A percentile compares a stretch with the other conserved stretches of the same genome.
These are phyloP conservation scores for Lachancea quebecensis DNA, from an alignment of 805 yeast species.

Conservation along the genomic window DNA sequence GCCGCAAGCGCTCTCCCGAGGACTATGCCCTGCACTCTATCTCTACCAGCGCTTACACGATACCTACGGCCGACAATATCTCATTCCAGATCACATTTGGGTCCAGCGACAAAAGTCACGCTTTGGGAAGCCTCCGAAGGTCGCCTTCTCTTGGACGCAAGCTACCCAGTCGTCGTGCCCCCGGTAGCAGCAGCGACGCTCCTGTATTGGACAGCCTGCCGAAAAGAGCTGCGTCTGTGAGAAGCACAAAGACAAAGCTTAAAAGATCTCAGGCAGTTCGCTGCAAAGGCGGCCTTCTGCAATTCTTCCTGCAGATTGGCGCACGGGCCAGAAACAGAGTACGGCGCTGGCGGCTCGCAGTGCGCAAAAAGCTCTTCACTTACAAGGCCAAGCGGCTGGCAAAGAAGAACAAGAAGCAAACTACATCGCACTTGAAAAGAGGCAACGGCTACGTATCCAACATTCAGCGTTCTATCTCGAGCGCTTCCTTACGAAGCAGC, in stretches of 20 bases:
- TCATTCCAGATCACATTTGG: conserved; percentile 17
- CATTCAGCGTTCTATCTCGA: conserved; percentile 19
- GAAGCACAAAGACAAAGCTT: conserved; percentile 18
- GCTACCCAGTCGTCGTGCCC: no score
- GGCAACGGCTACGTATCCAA: conserved; percentile 27
- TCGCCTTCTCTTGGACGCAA: not conserved
- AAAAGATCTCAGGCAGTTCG: conserved; percentile 33
- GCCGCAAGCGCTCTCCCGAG: conserved; percentile 16
- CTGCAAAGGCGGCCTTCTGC: conserved; percentile 35
- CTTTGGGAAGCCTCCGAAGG: not conserved
- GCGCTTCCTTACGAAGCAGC: not conserved
- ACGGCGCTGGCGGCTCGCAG: conserved; percentile 24
- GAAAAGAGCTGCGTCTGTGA: not conserved
- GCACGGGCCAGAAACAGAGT: conserved; percentile 20
- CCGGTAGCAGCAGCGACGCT: not conserved
- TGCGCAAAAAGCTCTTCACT: conserved; percentile 21
- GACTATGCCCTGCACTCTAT: conserved; percentile 11
- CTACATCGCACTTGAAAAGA: conserved; percentile 25
- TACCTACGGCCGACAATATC: conserved; percentile 27
- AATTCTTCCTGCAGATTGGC: conserved; percentile 27
- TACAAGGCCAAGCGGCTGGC: conserved; percentile 7
- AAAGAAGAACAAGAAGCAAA: conserved; percentile 13
- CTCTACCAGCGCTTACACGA: conserved; percentile 15
- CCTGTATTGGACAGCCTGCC: not conserved
- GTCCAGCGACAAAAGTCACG: not conserved